Evolutionary conservation across 108 stramenopile species (phyloP).

Genomic region (Licmophora abbreviata): DNA sequence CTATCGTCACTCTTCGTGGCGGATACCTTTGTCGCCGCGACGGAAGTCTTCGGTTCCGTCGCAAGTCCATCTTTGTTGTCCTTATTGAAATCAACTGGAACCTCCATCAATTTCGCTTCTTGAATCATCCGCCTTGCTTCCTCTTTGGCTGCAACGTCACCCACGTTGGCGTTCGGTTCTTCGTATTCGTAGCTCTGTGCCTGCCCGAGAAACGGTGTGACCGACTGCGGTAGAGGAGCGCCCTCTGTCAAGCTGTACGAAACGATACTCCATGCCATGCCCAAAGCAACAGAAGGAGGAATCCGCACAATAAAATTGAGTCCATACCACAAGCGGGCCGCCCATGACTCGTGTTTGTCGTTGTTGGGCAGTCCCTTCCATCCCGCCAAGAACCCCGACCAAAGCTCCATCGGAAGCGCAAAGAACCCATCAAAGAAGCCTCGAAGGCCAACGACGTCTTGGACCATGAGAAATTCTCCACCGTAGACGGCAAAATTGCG

Average conservation of each 20-base stretch:
- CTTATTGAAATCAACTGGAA: slow-evolving; percentile 57
- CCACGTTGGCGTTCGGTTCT: slow-evolving; percentile 25
- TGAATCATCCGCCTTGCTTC: slow-evolving; percentile 66
- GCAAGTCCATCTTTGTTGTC: too few relatives aligned
- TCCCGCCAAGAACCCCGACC: slow-evolving; percentile 95
- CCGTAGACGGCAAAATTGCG: slow-evolving; percentile 94
- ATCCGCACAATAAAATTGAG: slow-evolving; percentile 73
- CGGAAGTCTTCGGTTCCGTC: too few relatives aligned
- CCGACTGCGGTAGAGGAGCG: slow-evolving; percentile 59
- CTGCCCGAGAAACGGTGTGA: slow-evolving; percentile 71
- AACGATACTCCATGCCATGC: slow-evolving; percentile 54
- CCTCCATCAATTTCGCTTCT: slow-evolving; percentile 37
- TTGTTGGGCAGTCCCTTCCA: slow-evolving; percentile 92
- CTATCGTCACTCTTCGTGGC: too few relatives aligned
- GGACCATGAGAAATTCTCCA: slow-evolving; percentile 94
- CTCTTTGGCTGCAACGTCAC: slow-evolving; percentile 53
- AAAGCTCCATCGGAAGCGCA: slow-evolving; percentile 67
- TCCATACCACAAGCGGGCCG: slow-evolving; percentile 76
- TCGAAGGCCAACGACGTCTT: slow-evolving; percentile 81
- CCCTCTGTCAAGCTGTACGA: slow-evolving; percentile 43
- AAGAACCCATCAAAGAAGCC: slow-evolving; percentile 97
- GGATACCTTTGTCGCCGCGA: too few relatives aligned
- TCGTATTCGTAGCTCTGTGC: slow-evolving; percentile 61
- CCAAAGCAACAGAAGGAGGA: slow-evolving; percentile 56
- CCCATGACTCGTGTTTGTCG: slow-evolving; percentile 86